Evolutionary conservation across 768 basidiomycete genomes (phyloP).

Genomic region (Naganishia onofrii): DNA sequence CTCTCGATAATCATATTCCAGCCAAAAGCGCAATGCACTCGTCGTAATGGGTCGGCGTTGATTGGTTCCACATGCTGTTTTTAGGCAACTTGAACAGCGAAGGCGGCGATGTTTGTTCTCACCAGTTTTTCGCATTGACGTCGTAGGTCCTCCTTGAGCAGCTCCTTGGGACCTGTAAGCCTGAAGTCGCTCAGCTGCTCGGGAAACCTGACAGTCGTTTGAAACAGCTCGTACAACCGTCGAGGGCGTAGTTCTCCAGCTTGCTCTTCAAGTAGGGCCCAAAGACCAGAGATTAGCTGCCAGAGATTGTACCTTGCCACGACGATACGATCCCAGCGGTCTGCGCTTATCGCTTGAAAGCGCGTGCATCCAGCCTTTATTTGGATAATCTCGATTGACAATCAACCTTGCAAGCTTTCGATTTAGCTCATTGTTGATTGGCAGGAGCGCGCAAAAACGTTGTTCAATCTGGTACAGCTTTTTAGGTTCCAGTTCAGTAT

Average conservation of each 20-base stretch:
- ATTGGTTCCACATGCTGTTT: not conserved
- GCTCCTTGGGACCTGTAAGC: no score
- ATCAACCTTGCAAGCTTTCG: not conserved
- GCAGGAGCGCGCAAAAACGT: not conserved
- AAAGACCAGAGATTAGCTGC: not conserved
- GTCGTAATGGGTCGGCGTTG: not conserved
- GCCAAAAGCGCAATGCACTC: not conserved
- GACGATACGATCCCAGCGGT: not conserved
- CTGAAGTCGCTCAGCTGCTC: no score
- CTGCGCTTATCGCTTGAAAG: constrained; percentile 5
- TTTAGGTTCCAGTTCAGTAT: not conserved
- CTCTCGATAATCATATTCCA: not conserved
- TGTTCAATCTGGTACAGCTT: not conserved
- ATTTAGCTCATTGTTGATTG: constrained; percentile 9
- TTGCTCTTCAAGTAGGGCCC: no score
- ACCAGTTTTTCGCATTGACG: no score
- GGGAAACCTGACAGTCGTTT: no score
- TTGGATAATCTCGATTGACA: constrained; percentile 5
- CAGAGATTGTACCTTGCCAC: not conserved
- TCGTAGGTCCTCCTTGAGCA: no score
- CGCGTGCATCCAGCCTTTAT: not conserved
- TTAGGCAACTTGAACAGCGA: no score
- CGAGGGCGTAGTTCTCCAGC: no score
- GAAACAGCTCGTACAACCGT: no score
- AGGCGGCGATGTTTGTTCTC: no score